Percentiles rank a stretch among this genome's conserved stretches.
Evolutionary conservation across 495 filamentous ascomycete species (phyloP).

Genomic region (Polyplosphaeria fusca): DNA sequence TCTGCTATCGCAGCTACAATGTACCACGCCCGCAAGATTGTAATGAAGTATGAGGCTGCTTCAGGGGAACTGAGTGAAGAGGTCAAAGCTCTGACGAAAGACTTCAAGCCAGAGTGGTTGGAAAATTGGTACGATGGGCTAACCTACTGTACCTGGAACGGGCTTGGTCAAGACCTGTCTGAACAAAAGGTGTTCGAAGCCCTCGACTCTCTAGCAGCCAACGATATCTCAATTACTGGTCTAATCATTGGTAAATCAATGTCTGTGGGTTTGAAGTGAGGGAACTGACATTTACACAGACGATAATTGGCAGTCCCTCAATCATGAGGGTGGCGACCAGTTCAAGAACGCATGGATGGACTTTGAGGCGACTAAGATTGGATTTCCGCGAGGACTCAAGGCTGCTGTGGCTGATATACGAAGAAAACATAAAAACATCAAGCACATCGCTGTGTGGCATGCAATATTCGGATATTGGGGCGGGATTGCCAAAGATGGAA

Average conservation of each 20-base stretch:
- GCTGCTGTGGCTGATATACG: slow-evolving; percentile 66
- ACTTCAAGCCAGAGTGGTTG: slow-evolving; percentile 69
- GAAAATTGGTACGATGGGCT: slow-evolving; percentile 87
- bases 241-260: slow-evolving; percentile 19
- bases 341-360: slow-evolving; percentile 56
- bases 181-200: slow-evolving; percentile 76
- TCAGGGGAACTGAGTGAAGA: slow-evolving; percentile 39
- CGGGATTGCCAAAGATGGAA: slow-evolving; percentile 68
- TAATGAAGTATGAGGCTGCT: slow-evolving; percentile 40
- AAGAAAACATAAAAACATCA: slow-evolving; percentile 64
- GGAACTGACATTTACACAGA: slow-evolving; percentile 64
- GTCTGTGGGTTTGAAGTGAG: not conserved
- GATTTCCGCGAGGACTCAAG: slow-evolving; percentile 78
- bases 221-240: slow-evolving; percentile 61
- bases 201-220: slow-evolving; percentile 64
- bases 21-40: slow-evolving; percentile 75
- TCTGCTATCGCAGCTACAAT: slow-evolving; percentile 74
- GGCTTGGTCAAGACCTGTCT: slow-evolving; percentile 74
- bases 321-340: slow-evolving; percentile 47
- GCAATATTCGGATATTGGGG: slow-evolving; percentile 96
- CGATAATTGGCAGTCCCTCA: slow-evolving; percentile 89
- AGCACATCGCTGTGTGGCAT: slow-evolving; percentile 93
- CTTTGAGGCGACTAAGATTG: slow-evolving; percentile 79
- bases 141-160: slow-evolving; percentile 89
- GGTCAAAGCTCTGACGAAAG: slow-evolving; percentile 42